Conservation (phyloP, 2,329 filamentous ascomycete species). For the Cladobotryum protrusum region DNA sequence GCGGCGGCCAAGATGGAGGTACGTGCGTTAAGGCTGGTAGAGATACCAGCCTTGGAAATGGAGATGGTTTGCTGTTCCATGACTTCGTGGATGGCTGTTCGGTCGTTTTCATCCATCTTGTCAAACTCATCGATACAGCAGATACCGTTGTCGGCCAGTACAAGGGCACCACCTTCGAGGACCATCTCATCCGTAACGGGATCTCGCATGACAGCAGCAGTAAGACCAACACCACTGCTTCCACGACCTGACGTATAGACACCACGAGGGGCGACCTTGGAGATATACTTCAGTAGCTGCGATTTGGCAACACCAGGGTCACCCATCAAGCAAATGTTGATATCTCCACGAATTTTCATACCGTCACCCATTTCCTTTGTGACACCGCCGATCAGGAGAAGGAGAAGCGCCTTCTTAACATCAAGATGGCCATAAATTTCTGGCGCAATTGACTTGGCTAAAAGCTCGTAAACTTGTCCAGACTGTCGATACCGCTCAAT, state of each 20-base stretch:
- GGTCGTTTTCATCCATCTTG: constrained; percentile 82
- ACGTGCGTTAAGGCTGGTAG: constrained; percentile 81
- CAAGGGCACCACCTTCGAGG: constrained; percentile 71
- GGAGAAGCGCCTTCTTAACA: constrained; percentile 95
- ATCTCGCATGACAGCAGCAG: constrained; percentile 76
- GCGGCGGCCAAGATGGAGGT: constrained; percentile 94
- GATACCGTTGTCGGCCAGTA: constrained; percentile 75
- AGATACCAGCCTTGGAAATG: constrained; percentile 69
- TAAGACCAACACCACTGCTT: constrained; percentile 76
- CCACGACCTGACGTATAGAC: constrained; percentile 78
- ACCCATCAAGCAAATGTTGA: constrained; percentile 98
- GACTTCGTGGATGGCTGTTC: constrained; percentile 79
- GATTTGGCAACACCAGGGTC: constrained; percentile 99
- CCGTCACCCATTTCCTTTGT: constrained; percentile 96
- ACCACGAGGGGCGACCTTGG: constrained; percentile 91
- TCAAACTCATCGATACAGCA: constrained; percentile 85
- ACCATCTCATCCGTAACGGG: constrained; percentile 82
- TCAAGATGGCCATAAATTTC: constrained; percentile 96
- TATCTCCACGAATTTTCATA: constrained; percentile 97
- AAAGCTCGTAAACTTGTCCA: constrained; percentile 90
- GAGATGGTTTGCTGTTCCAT: constrained; percentile 87
- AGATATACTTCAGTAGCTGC: constrained; percentile 95
- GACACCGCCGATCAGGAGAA: constrained; percentile 91
- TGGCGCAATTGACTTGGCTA: constrained; percentile 92
- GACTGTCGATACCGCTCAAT: constrained; percentile 81